Percentiles rank a stretch among this genome's conserved stretches.
Conservation (phyloP, 345 rosid genomes). For the Boechera retrofracta region DNA sequence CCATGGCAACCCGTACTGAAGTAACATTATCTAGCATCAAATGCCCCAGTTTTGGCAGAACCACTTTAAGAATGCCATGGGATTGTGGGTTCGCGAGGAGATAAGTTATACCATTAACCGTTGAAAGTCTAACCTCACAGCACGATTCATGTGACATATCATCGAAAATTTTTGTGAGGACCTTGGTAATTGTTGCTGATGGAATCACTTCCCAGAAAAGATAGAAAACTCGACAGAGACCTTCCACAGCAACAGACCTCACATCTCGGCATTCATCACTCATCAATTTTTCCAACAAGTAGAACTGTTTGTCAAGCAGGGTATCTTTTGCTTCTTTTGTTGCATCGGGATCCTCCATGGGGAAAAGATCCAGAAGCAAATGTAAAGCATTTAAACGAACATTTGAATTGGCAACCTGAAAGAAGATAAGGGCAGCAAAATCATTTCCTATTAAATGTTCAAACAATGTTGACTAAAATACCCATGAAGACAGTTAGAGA, state of each 20-base stretch:
- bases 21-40: slow-evolving; percentile 66
- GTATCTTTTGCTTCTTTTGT: slow-evolving; percentile 88
- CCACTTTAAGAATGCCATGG: slow-evolving; percentile 87
- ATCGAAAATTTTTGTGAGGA: slow-evolving; percentile 62
- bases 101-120: slow-evolving; percentile 76
- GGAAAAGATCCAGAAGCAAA: slow-evolving; percentile 86
- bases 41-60: slow-evolving; percentile 79
- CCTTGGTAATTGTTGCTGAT: slow-evolving; percentile 78
- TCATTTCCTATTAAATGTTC: slow-evolving; percentile 13
- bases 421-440: slow-evolving; percentile 27
- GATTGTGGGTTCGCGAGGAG: slow-evolving; percentile 93
- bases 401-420: slow-evolving; percentile 93
- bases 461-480: neutral
- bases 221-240: slow-evolving; percentile 83
- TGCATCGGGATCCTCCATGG: slow-evolving; percentile 92
- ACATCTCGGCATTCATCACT: slow-evolving; percentile 88
- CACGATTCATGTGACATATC: slow-evolving; percentile 76
- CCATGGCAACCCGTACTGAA: slow-evolving; percentile 65
- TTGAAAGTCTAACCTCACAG: slow-evolving; percentile 85
- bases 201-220: slow-evolving; percentile 95
- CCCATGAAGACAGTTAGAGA: no score
- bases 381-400: slow-evolving; percentile 91
- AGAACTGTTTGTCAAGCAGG: slow-evolving; percentile 83
- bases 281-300: slow-evolving; percentile 75
- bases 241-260: slow-evolving; percentile 95